Conservation (phyloP, 305 asterid species). For the Solanum hybrid region DNA sequence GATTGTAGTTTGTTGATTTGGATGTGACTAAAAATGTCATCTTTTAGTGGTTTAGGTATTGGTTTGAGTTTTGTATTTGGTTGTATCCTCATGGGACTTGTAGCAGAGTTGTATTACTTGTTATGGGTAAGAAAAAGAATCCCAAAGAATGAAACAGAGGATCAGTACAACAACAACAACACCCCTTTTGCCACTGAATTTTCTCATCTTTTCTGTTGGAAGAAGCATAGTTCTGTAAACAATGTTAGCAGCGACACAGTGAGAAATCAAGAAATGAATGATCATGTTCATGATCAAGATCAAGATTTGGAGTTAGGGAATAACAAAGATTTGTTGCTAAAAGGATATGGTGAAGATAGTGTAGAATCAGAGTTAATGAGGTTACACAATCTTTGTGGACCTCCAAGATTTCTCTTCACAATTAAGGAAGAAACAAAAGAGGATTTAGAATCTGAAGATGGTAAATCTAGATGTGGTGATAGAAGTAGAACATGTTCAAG, state of each 20-base stretch:
- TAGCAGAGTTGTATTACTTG: constrained; percentile 67
- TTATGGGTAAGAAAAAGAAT: constrained; percentile 72
- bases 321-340: constrained; percentile 21
- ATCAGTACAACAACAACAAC: neutral
- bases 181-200: constrained; percentile 8
- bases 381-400: constrained; percentile 73
- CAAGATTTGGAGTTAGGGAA: constrained; percentile 44
- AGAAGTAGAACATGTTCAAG: constrained; percentile 62
- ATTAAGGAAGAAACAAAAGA: constrained; percentile 82
- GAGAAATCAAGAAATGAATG: constrained; percentile 19
- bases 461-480: constrained; percentile 37
- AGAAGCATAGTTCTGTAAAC: constrained; percentile 20
- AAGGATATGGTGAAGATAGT: constrained; percentile 46
- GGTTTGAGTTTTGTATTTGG: constrained; percentile 72
- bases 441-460: constrained; percentile 82
- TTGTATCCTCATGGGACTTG: constrained; percentile 63
- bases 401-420: constrained; percentile 82
- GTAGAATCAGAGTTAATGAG: constrained; percentile 66
- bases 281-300: constrained; percentile 3
- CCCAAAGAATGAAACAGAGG: constrained; percentile 19
- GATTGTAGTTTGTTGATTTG: neutral
- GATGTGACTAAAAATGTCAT: constrained; percentile 42
- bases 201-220: constrained; percentile 44
- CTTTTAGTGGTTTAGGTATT: constrained; percentile 69
- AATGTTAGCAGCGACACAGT: constrained; percentile 18